Evolutionary conservation across 2,329 filamentous ascomycete species (phyloP), one percentile per base, ranked within the genome.

Genomic region (Cladobotryum mycophilum): DNA sequence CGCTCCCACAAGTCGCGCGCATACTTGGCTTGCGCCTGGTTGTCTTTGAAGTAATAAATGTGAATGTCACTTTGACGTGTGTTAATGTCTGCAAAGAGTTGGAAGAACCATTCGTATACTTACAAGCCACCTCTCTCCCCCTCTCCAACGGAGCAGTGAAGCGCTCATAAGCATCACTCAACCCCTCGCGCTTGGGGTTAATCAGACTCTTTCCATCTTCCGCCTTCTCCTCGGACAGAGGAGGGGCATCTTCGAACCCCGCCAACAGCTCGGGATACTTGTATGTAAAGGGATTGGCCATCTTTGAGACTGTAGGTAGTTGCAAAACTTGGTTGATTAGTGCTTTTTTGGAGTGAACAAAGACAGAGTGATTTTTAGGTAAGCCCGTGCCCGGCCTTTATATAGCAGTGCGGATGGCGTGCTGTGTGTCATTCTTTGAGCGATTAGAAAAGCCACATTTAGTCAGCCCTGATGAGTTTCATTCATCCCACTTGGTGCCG

Each of bases 191-290:
- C 33, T 79, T 73, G 0, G 81, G 81, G 60, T 95, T 95, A 48
- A 79, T 73, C 58, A 81, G 80, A 45, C 86, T 89, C 70, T 95
- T 95, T 44, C 88, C 88, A 64, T 96, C 88, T 36, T 79, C 80
- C 43, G 76, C 75, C 56, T 70, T 76, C 58, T 87, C 82, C 45
- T 76, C 68, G 7, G 81, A 66, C 5, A 86, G 66, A 20, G 81
- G 75, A 22, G 75, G 67, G n/a, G 76, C 74, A 45, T 75, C 66
- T 58, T 81, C 75, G 60, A 79, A 85, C 17, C 80, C 82, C 22
- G 71, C 67, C 2, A 85, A 66, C 17, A 48, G 51, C 13, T 48
- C 43, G 37, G 47, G 5, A 22, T 51, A 53, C 6, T 33, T 41
- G 51, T 53, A 53, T 20, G 41, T 22, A 3, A 46, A n/a, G 3